A percentile compares a stretch with the other conserved stretches of the same genome.
These are phyloP conservation scores for Podila horticola DNA, from an alignment of 192 early-diverging fungal species.

Conservation along the genomic window DNA sequence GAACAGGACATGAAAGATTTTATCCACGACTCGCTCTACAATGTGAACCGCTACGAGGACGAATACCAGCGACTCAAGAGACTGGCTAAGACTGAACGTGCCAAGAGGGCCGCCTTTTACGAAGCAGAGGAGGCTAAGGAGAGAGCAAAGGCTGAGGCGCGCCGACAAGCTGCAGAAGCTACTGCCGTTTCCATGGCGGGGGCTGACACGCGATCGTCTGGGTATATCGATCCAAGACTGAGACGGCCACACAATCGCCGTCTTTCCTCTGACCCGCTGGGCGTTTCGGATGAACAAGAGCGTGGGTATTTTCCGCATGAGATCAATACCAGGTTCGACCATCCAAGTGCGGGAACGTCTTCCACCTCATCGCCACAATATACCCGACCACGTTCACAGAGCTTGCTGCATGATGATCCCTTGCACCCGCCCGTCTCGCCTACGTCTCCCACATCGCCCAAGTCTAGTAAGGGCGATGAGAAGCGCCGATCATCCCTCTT, in stretches of 20 bases:
- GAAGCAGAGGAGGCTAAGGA: conserved; percentile 24
- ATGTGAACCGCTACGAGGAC: conserved; percentile 43
- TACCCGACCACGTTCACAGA: conserved; percentile 11
- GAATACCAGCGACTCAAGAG: conserved; percentile 30
- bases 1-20: conserved; percentile 28
- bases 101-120: conserved; percentile 23
- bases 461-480: conserved; percentile 4
- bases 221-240: conserved; percentile 8
- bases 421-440: conserved; percentile 15
- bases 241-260: conserved; percentile 6
- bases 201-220: not conserved
- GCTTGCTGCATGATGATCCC: not conserved
- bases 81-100: conserved; percentile 25
- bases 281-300: not conserved
- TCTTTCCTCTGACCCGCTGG: not conserved
- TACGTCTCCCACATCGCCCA: conserved; percentile 8
- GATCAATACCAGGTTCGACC: not conserved
- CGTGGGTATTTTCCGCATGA: conserved; percentile 13
- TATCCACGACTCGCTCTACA: conserved; percentile 40
- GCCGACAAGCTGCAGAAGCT: not conserved
- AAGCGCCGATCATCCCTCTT: conserved; percentile 29
- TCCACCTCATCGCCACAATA: conserved; percentile 5
- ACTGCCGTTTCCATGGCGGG: not conserved
- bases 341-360: not conserved
- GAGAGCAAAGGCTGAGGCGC: not conserved